Conservation (phyloP, 352 stramenopile species). For the Chrysophaeum taylorii region DNA sequence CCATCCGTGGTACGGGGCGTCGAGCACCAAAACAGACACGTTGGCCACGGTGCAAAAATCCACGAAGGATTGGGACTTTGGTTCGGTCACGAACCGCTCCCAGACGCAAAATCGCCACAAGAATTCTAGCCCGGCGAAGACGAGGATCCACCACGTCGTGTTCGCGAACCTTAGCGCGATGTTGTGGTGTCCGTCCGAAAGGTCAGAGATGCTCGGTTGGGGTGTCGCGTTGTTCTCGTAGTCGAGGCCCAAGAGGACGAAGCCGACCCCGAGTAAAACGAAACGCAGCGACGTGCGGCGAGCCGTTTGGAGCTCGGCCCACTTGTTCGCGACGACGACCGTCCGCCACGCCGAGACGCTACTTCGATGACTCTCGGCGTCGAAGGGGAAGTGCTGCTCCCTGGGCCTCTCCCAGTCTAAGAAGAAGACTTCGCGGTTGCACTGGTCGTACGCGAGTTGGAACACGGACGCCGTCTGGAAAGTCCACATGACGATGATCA, state of each 20-base stretch:
- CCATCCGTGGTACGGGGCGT: constrained; percentile 79
- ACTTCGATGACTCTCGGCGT: constrained; percentile 25
- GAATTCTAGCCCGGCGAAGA: constrained; percentile 56
- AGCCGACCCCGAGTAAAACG: constrained; percentile 65
- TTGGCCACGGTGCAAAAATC: constrained; percentile 88
- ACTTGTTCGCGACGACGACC: constrained; percentile 84
- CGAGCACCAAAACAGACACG: constrained; percentile 67
- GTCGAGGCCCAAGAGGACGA: constrained; percentile 64
- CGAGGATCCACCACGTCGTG: constrained; percentile 63
- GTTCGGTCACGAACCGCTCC: constrained; percentile 47
- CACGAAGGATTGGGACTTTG: constrained; percentile 57
- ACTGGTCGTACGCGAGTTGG: constrained; percentile 61
- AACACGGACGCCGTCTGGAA: constrained; percentile 63
- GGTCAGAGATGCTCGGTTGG: constrained; percentile 39
- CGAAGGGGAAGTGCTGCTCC: not conserved
- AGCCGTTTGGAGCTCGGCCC: constrained; percentile 70
- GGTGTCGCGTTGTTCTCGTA: constrained; percentile 45
- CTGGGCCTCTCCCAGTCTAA: constrained; percentile 80
- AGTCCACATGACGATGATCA: constrained; percentile 63
- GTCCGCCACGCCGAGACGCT: constrained; percentile 81
- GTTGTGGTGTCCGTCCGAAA: constrained; percentile 51
- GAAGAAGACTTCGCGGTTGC: constrained; percentile 68
- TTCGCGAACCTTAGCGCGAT: constrained; percentile 75
- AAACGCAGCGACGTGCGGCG: constrained; percentile 63
- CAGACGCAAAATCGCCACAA: constrained; percentile 77